A percentile compares a stretch with the other conserved stretches of the same genome.
These are phyloP conservation scores for Irpex lacteus DNA, from an alignment of 1,284 basidiomycete genomes.

Conservation along the genomic window DNA sequence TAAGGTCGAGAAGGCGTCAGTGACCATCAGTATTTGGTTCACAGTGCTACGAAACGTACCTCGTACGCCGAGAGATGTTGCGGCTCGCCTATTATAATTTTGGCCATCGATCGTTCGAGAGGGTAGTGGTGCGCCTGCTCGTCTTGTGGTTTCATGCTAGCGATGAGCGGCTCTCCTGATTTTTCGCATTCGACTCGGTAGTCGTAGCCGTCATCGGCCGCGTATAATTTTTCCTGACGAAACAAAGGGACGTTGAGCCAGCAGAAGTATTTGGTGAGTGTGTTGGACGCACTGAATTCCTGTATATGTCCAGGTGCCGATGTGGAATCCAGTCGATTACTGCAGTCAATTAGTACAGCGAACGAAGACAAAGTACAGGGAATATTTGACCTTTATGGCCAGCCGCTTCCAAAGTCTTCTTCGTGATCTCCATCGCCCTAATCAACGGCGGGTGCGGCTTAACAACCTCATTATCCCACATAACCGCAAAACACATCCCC, in stretches of 20 bases:
- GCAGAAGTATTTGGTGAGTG: neutral
- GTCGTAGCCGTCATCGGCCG: constrained; percentile 30
- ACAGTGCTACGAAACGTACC: constrained; percentile 23
- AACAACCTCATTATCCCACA: constrained; percentile 48
- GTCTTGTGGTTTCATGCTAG: constrained; percentile 25
- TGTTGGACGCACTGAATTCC: constrained; percentile 39
- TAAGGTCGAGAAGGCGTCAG: constrained; percentile 23
- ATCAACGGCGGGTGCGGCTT: constrained; percentile 49
- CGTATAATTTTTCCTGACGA: constrained; percentile 29
- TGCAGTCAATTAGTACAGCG: constrained; percentile 16
- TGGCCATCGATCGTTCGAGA: constrained; percentile 26
- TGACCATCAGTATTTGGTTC: constrained; percentile 7
- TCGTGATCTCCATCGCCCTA: constrained; percentile 45
- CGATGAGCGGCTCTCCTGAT: constrained; percentile 31
- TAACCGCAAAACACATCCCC: constrained; percentile 40
- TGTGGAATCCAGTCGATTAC: constrained; percentile 58
- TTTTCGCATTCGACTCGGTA: constrained; percentile 25
- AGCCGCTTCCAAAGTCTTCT: constrained; percentile 42
- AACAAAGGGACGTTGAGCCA: neutral
- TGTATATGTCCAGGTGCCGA: constrained; percentile 51
- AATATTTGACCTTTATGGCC: constrained; percentile 41
- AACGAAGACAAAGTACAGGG: too few relatives aligned
- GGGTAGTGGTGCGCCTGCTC: constrained; percentile 28
- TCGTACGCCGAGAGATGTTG: constrained; percentile 28
- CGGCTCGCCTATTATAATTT: constrained; percentile 24